Base-by-base conservation (phyloP, 331 rosid species). In the Pyracantha coccinea region DNA sequence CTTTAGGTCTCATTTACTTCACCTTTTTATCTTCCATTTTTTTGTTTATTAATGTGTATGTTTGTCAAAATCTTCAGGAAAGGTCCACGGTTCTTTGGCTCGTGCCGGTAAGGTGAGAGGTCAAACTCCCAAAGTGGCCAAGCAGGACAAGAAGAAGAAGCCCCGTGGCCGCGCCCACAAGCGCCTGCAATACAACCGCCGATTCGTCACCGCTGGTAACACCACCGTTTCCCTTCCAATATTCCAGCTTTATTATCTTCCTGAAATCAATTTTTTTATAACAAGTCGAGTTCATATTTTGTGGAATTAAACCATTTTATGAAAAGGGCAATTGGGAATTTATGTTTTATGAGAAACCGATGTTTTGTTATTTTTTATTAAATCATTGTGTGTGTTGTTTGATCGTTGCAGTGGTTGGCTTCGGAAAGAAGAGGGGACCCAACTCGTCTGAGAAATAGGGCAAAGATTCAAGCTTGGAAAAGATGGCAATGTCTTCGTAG, bases 81-180 rank as follows among this genome's bases (percentile, higher is more conserved):
- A 72, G 57, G 76, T 72, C 24, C 76, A 72, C 23, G 76, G 76
- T 15, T 58, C 68, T 15, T 72, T 72, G 58, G 76, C 76, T 58
- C 76, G 76, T 38, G 76, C 76, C 41, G 76, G 76, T 58, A 72
- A 72, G 58, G 76, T 72, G 58, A 72, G 76, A 58, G 76, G 76
- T n/a, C 76, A 72, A 72, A 72, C 76, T 11, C 76, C 76, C 14
- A 72, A 72, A 44, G 76, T 74, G 52, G 78, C 78, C 13, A 74
- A 74, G 78, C 78, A 74, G 71, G 78, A 74, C 6, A 74, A 74
- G 71, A 74, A 74, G 78, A 74, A 74, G 78, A 63, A 74, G 71
- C 78, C 78, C 19, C 44, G 78, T 13, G 78, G 78, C 64, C 78
- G 78, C 16, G 70, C 78, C 64, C 78, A 74, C 71, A 74, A 74